Evolutionary conservation across 2,329 filamentous ascomycete species (phyloP), one percentile per base, ranked within the genome.

Genomic region (Fusarium redolens): DNA sequence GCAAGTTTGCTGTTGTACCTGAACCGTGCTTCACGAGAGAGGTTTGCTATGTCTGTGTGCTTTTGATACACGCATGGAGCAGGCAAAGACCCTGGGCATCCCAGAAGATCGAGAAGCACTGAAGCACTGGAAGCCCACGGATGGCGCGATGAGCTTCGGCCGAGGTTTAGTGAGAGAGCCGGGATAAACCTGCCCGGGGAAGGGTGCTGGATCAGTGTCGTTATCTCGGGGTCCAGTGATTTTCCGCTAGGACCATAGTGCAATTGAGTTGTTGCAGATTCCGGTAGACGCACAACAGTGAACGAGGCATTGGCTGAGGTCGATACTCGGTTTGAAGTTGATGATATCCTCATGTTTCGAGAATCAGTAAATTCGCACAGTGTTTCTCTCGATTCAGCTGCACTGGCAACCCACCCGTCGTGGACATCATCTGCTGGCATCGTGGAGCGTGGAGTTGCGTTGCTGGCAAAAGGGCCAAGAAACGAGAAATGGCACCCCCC

Each of bases 341-440:
- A 69, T 66, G 52, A 56, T 64, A 59, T 63, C 66, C 33, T 61
- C 65, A 52, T 60, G 37, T 48, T 58, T 68, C 31, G 10, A 22
- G 33, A 33, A 56, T 48, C 48, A 44, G 64, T 41, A 48, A 69
- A 64, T 71, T 76, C 61, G 59, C 72, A 77, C 75, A 77, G 75
- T 77, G 72, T 75, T 73, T 64, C 41, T 38, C 41, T 51, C 5
- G 31, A 30, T 28, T 37, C 35, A 43, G 62, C 70, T 74, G 68
- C 75, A 77, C 75, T 77, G 75, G 75, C 75, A 77, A 75, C 75
- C 75, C 74, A 77, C 72, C 64, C 47, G 51, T 52, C 20, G 22
- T 43, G n/a, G 28, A 28, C 48, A 47, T 69, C 65, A 41, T 56
- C 52, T 58, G 72, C 45, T 72, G 67, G 69, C 61, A 74, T 60